phyloP scores from a whole-genome alignment of 2,329 filamentous ascomycete species.

The Tolypocladium inflatum region DNA sequence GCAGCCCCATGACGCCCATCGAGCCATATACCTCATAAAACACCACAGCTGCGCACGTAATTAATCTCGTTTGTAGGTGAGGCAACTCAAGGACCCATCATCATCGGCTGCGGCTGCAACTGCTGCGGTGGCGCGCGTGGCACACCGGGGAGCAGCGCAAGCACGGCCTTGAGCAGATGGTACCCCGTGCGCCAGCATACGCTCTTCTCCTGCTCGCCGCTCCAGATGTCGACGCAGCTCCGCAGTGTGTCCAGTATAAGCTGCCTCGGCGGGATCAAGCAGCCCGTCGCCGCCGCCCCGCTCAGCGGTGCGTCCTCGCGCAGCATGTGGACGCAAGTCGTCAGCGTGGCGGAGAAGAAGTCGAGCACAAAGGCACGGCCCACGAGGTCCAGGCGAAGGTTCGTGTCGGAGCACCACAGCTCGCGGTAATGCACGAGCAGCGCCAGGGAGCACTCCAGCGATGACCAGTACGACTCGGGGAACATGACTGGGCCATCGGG shows the following conservation, averaged over 20 bases:
- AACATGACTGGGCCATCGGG: slow-evolving; percentile 20
- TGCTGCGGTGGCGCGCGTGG: not conserved
- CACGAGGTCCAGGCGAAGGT: slow-evolving; percentile 18
- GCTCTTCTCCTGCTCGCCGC: slow-evolving; percentile 22
- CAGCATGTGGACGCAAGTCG: slow-evolving; percentile 22
- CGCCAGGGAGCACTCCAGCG: slow-evolving; percentile 25
- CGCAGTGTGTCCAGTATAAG: slow-evolving; percentile 23
- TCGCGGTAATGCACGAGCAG: slow-evolving; percentile 25
- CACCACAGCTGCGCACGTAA: not conserved
- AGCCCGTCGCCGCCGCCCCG: slow-evolving; percentile 14
- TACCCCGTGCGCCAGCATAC: slow-evolving; percentile 25
- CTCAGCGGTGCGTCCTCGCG: slow-evolving; percentile 23
- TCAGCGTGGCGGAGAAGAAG: slow-evolving; percentile 25
- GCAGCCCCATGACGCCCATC: not conserved
- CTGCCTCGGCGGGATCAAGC: slow-evolving; percentile 21
- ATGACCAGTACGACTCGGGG: slow-evolving; percentile 26
- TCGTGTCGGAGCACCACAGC: slow-evolving; percentile 18
- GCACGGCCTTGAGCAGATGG: slow-evolving; percentile 17
- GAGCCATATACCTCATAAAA: not conserved
- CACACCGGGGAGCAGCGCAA: slow-evolving; percentile 2
- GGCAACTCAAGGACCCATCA: not conserved
- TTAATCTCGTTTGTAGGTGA: not conserved
- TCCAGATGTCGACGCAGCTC: slow-evolving; percentile 25
- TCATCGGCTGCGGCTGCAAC: not conserved
- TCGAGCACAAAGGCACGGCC: slow-evolving; percentile 23